Base-by-base conservation (phyloP, 768 basidiomycete species). In the Rhizopogon salebrosus region DNA sequence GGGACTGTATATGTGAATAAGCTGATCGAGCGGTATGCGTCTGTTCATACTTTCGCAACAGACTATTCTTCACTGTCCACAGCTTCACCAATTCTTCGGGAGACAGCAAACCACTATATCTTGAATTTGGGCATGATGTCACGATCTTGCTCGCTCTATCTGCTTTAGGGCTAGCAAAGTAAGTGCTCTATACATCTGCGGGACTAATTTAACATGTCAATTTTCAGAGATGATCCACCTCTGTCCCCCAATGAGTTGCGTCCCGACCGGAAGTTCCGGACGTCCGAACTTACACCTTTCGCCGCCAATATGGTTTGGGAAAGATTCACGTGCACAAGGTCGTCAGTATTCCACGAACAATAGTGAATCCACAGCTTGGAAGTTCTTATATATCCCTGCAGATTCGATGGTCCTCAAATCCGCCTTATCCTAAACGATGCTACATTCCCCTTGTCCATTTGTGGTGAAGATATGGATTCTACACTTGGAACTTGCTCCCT, bases 241-340 rank as follows among this genome's bases (percentile, higher is more conserved):
- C 69, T 75, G 29, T 53, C 60, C 35, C 52, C 69, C 2, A 41
- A 22, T 8, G 69, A 42, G 65, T 38, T 67, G 61, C 53, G 60
- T 57, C 20, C 23, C 27, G 57, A 58, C 53, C 69, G 75, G 35
- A 67, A 61, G 41, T 76, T 69, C 62, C 64, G 64, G 45, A 76
- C 74, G 27, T 70, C 73, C 5, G 53, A 53, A 6, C 74, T 75
- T 57, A 65, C 72, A 14, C 76, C 76, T 29, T 77, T 77, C 53
- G 74, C 63, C 13, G 74, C 74, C 39, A 69, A 61, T 51, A 74
- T 76, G 72, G 56, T 71, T 24, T 76, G 72, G 74, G 73, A 75
- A 58, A 67, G 59, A 55, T 74, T 75, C 61, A 58, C 61, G 3
- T 76, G 73, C 64, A 54, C 57, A 43, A 60, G 62, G 11, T 72